Evolutionary conservation across 169 alveolate species (phyloP).

Genomic region (Eimeria mitis): DNA sequence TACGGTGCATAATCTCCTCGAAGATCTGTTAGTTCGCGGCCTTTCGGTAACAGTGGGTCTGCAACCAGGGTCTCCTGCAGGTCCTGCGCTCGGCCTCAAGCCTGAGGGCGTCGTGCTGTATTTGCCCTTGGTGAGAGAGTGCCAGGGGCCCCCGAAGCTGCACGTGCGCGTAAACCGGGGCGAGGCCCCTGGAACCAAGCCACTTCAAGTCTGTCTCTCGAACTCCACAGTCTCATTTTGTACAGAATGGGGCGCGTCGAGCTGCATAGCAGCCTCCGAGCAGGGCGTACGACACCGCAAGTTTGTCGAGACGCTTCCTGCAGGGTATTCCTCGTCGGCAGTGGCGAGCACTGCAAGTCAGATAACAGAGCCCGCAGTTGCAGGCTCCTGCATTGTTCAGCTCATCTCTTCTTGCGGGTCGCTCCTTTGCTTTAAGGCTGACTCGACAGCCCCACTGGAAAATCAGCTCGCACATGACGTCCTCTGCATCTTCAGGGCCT

Average conservation of each 20-base stretch:
- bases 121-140: conserved; percentile 23
- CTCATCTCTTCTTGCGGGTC: conserved; percentile 42
- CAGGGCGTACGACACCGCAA: not conserved
- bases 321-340: conserved; percentile 4
- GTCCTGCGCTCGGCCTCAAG: conserved; percentile 26
- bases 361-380: not conserved
- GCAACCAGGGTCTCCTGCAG: conserved; percentile 22
- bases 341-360: conserved; percentile 12
- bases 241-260: conserved; percentile 11
- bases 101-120: conserved; percentile 20
- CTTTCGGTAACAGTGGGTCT: conserved; percentile 9
- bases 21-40: conserved; percentile 12
- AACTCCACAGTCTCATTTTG: conserved; percentile 33
- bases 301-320: conserved; percentile 1
- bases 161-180: not conserved
- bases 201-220: conserved; percentile 6
- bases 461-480: conserved; percentile 47
- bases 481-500: conserved; percentile 47
- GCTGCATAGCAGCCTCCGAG: not conserved
- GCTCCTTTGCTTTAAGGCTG: conserved; percentile 28
- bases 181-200: not conserved
- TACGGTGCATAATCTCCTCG: not conserved
- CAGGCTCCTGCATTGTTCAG: not conserved
- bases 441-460: conserved; percentile 19
- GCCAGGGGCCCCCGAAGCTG: conserved; percentile 39